Conservation (phyloP, 768 basidiomycete genomes). For the Leucogyrophana mollusca region DNA sequence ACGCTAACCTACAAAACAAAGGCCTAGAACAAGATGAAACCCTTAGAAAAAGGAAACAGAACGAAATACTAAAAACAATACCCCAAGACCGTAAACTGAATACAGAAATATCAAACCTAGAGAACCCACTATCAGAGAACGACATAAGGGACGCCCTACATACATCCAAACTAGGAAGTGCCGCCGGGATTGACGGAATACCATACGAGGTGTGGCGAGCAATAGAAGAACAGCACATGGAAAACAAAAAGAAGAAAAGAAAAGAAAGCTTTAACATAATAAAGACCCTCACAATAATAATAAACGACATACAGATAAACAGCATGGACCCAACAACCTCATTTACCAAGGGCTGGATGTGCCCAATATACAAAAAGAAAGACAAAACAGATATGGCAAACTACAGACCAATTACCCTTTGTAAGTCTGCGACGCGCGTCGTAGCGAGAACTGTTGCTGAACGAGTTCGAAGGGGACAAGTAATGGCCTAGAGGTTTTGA, state of each 20-base stretch:
- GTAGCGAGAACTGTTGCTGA: too few relatives aligned
- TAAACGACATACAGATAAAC: conserved; percentile 26
- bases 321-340: conserved; percentile 8
- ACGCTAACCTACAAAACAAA: conserved; percentile 19
- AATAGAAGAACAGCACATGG: not conserved
- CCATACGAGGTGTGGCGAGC: conserved; percentile 30
- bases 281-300: not conserved
- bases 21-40: not conserved
- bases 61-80: too few relatives aligned
- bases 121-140: not conserved
- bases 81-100: not conserved
- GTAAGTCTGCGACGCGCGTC: too few relatives aligned
- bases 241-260: not conserved
- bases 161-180: conserved; percentile 13
- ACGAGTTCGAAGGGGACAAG: too few relatives aligned
- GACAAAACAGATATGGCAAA: conserved; percentile 28
- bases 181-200: conserved; percentile 24
- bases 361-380: conserved; percentile 43
- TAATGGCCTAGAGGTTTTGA: too few relatives aligned
- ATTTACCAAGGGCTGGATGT: conserved; percentile 32
- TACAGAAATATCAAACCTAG: not conserved
- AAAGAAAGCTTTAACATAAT: conserved; percentile 8
- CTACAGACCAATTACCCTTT: conserved; percentile 37
- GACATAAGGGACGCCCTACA: conserved; percentile 16
- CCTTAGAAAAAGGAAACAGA: too few relatives aligned